phyloP scores from a whole-genome alignment of 441 rosid genomes.

The Rhodomyrtus psidioides region DNA sequence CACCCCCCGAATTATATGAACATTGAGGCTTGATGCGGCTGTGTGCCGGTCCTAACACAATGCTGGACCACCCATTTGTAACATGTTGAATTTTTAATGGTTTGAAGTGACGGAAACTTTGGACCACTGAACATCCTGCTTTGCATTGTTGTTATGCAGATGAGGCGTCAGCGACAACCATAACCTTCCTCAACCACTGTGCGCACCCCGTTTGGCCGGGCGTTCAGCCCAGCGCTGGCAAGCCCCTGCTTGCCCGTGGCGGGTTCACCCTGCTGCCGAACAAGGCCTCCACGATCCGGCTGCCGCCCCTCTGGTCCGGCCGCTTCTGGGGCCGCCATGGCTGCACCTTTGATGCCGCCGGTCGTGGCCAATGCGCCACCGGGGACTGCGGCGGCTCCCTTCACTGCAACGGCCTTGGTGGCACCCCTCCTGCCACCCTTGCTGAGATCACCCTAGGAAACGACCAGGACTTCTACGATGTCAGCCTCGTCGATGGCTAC shows the following conservation, averaged over 20 bases:
- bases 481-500: conserved; percentile 87
- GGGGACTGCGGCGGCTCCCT: conserved; percentile 89
- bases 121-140: neutral
- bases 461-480: conserved; percentile 84
- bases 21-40: neutral
- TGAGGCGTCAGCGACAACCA: conserved; percentile 38
- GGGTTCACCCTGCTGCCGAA: conserved; percentile 71
- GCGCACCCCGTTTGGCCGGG: conserved; percentile 89
- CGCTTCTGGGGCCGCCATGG: conserved; percentile 98
- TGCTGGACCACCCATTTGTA: neutral
- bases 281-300: conserved; percentile 45
- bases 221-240: conserved; percentile 81
- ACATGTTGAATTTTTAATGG: neutral
- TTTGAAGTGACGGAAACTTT: neutral
- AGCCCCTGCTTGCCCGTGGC: conserved; percentile 65
- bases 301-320: conserved; percentile 88
- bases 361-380: conserved; percentile 75
- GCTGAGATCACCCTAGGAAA: conserved; percentile 80
- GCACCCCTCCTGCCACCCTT: conserved; percentile 84
- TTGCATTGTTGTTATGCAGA: neutral
- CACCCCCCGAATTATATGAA: neutral
- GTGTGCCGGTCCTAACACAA: neutral
- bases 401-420: conserved; percentile 74
- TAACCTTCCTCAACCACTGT: conserved; percentile 73
- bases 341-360: conserved; percentile 60